Evolutionary conservation across 176 grass and related monocot genomes (phyloP), one percentile per base, ranked within the genome.

Genomic region (Stipa capillata): DNA sequence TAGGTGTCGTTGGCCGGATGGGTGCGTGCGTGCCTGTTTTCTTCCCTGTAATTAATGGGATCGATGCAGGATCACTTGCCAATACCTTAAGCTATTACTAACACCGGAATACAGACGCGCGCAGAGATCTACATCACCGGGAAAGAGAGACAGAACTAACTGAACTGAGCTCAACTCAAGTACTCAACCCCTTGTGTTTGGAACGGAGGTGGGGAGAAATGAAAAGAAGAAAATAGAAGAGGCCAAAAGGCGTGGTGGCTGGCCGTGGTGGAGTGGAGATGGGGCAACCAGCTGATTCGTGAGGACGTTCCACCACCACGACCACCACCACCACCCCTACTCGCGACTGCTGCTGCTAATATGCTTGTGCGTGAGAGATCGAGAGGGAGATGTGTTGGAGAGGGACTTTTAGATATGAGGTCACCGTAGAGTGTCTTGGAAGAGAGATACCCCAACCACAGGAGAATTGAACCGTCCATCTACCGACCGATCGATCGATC

Each of bases 371-470:
- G n/a, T n/a, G n/a, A n/a, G n/a, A n/a, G n/a, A n/a, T n/a, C n/a
- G n/a, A n/a, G n/a, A n/a, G n/a, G n/a, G n/a, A 29, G 23, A 70
- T 18, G 20, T 8, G 45, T 47, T 18, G 53, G 72, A 37, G 51
- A 24, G 36, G 7, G 60, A 31, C 63, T 65, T 89, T 85, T 72
- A 93, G 87, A 37, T 90, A 53, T 11, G 62, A 90, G 87, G 91
- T 93, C 91, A 79, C 85, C 84, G 80, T 97, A 84, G 93, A 97
- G 93, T 97, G 85, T 86, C 87, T 90, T 93, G 82, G 79, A 97
- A 97, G 93, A 93, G 81, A 87, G 23, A 85, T 69, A 87, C 72
- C 84, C 79, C 90, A 81, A 84, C 88, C 83, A 90, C 82, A 87
- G 34, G 11, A 40, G 82, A 85, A 82, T 85, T 57, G 64, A 81